These are phyloP conservation scores for Irpex sp. DNA, from an alignment of 1,284 basidiomycete species.

Conservation along the genomic window DNA sequence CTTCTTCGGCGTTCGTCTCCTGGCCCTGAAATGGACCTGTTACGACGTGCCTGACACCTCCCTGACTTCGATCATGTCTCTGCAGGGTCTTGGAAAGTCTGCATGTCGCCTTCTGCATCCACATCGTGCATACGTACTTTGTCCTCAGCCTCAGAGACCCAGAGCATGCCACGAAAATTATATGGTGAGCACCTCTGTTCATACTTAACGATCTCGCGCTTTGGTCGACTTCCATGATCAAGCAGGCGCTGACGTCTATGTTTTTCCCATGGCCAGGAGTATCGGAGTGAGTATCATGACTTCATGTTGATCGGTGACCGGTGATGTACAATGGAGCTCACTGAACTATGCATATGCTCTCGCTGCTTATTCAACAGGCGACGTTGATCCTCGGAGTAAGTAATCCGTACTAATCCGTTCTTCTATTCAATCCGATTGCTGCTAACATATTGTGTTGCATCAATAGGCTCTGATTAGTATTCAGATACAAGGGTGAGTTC, in stretches of 20 bases:
- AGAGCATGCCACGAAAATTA: background rate
- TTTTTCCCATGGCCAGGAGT: too few relatives aligned
- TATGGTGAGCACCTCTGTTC: background rate
- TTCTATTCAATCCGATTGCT: background rate
- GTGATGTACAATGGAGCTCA: too few relatives aligned
- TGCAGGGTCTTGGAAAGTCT: background rate
- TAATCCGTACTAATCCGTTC: background rate
- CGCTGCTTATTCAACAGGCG: background rate
- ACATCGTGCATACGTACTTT: background rate
- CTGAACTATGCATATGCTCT: too few relatives aligned
- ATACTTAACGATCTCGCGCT: background rate
- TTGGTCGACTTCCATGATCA: too few relatives aligned
- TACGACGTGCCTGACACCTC: background rate
- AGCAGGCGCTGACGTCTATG: too few relatives aligned
- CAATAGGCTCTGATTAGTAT: background rate
- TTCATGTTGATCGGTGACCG: too few relatives aligned
- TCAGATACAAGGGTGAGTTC: background rate
- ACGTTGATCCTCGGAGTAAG: background rate
- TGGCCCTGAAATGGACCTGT: background rate
- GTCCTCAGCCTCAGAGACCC: background rate
- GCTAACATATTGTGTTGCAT: background rate
- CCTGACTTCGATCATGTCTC: background rate
- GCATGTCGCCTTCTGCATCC: background rate
- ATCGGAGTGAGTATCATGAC: too few relatives aligned
- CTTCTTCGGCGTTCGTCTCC: background rate